Evolutionary conservation across 306 rosid genomes (phyloP).

Genomic region (Fagus crenata): DNA sequence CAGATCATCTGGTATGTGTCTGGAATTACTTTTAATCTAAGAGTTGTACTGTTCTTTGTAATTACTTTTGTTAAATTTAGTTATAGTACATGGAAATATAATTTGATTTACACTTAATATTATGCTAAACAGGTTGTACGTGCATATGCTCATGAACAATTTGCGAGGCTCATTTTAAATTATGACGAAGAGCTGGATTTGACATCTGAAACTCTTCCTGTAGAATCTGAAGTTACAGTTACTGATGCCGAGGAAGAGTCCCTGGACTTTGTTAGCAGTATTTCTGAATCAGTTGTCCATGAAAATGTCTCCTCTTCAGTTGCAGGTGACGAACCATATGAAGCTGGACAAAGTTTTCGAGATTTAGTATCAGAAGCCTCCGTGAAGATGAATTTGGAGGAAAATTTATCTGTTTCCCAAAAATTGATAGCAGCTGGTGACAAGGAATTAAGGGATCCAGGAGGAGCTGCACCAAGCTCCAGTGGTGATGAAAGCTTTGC

Average conservation of each 20-base stretch:
- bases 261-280: constrained; percentile 49
- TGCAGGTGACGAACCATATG: constrained; percentile 41
- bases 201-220: constrained; percentile 63
- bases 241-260: constrained; percentile 72
- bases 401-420: constrained; percentile 34
- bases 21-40: constrained; percentile 9
- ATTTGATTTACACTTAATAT: constrained; percentile 26
- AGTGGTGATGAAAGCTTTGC: constrained; percentile 44
- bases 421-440: constrained; percentile 44
- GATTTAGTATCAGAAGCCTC: constrained; percentile 46
- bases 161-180: constrained; percentile 89
- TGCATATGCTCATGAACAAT: constrained; percentile 94
- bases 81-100: neutral
- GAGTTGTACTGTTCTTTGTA: constrained; percentile 10
- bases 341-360: constrained; percentile 40
- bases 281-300: constrained; percentile 48
- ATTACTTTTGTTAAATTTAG: constrained; percentile 12
- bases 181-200: constrained; percentile 71
- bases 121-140: constrained; percentile 76
- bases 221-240: constrained; percentile 55
- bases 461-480: constrained; percentile 30
- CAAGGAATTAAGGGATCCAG: constrained; percentile 41
- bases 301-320: constrained; percentile 41
- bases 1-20: constrained; percentile 80
- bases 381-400: constrained; percentile 50